A percentile compares a stretch with the other conserved stretches of the same genome.
phyloP scores from a whole-genome alignment of 2,329 filamentous ascomycete species.

The Claviceps sorghi region DNA sequence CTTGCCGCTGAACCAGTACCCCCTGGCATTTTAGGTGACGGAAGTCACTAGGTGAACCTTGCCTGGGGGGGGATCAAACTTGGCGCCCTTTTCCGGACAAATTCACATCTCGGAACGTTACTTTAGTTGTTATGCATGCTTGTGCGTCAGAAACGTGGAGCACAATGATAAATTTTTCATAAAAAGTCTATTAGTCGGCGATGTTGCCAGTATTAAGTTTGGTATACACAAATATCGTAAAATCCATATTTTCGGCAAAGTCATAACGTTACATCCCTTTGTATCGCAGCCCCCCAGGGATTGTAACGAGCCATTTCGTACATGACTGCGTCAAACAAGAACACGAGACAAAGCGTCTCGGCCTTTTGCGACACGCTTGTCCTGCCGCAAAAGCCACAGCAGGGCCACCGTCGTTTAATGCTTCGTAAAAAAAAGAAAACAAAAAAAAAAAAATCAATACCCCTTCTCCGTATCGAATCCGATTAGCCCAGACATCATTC shows the following conservation, averaged over 20 bases:
- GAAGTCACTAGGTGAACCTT: too few relatives aligned
- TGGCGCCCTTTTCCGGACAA: background rate
- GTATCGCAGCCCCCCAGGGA: background rate
- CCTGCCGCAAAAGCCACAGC: background rate
- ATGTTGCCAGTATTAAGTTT: conserved; percentile 1
- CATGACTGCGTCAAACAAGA: background rate
- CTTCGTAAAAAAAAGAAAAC: background rate
- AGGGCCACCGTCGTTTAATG: background rate
- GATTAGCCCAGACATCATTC: background rate
- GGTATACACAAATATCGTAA: conserved; percentile 11
- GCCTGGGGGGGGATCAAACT: too few relatives aligned
- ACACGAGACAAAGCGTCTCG: background rate
- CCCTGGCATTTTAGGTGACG: background rate
- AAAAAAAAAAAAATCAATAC: background rate
- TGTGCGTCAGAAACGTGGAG: background rate
- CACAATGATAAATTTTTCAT: background rate
- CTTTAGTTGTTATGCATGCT: background rate
- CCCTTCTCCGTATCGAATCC: background rate
- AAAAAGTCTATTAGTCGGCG: background rate
- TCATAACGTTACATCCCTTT: conserved; percentile 4
- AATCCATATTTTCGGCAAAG: conserved; percentile 6
- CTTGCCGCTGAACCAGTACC: background rate
- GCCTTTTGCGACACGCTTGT: background rate
- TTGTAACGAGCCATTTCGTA: background rate
- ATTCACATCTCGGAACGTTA: background rate